Evolutionary conservation across 1,284 basidiomycete genomes (phyloP), one percentile per base, ranked within the genome.

Genomic region (Earliella scabrosa): DNA sequence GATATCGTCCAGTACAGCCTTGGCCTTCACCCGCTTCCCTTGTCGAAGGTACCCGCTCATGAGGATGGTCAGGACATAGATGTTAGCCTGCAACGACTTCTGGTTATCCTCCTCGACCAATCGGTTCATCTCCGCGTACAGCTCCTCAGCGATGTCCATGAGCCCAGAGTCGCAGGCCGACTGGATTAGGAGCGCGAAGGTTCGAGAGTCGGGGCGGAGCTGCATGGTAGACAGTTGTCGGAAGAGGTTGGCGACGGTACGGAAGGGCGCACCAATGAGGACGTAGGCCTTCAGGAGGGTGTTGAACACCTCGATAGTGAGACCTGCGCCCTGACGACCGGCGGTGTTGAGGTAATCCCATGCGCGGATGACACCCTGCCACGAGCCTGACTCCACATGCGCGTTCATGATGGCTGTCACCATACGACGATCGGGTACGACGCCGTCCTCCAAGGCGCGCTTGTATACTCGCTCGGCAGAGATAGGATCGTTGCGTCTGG

Each of bases 251-350:
- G 86, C 76, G 24, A 96, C 87, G 29, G 86, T 72, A 34, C 76
- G 73, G 65, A 91, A 89, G 0, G 96, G 93, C 2, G 92, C 83
- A 11, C 89, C 90, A 49, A 93, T 83, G 40, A 90, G 76, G 45
- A 98, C 85, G 66, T 94, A 91, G 1, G 93, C 92, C 74, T 94
- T 94, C 64, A 98, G 76, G 23, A 98, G 80, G 18, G 86, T 87
- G 68, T 95, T 94, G 70, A 86, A 87, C 31, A 89, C 77, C 52
- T 83, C 81, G 63, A 88, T 79, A 29, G 78, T 74, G 24, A 84
- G 68, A 32, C 74, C 71, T 39, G 78, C 61, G 26, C 74, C 71
- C 36, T 72, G 68, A 39, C 64, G 65, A 2, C 69, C 68, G 14
- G 80, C 69, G 1, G 71, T 66, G 20, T 78, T 74, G 47, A 95